A percentile compares a stretch with the other conserved stretches of the same genome.
Evolutionary conservation across 345 rosid species (phyloP).

Genomic region (Syzygium grande): DNA sequence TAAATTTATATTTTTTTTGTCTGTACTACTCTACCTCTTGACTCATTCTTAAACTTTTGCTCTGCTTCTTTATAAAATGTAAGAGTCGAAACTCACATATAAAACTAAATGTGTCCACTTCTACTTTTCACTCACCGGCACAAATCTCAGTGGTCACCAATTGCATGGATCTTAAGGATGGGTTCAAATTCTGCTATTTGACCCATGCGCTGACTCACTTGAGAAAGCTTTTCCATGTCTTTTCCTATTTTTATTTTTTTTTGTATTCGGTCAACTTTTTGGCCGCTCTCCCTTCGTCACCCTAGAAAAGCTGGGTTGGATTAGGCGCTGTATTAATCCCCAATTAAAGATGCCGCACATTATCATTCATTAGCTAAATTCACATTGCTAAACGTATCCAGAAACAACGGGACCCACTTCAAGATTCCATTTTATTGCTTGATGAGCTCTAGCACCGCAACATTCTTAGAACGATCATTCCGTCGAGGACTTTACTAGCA

Average conservation of each 20-base stretch:
- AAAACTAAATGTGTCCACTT: too few relatives aligned
- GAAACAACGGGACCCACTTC: neutral
- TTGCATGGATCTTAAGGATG: neutral
- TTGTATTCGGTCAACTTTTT: too few relatives aligned
- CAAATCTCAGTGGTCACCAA: too few relatives aligned
- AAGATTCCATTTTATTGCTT: neutral
- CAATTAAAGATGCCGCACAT: neutral
- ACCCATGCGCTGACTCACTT: neutral
- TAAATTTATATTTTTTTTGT: too few relatives aligned
- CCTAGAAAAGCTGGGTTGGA: neutral
- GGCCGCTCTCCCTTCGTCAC: neutral
- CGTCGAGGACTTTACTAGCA: too few relatives aligned
- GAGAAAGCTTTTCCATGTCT: neutral
- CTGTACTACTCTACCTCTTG: too few relatives aligned
- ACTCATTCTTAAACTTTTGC: too few relatives aligned
- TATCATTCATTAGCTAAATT: neutral
- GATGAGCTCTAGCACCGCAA: neutral
- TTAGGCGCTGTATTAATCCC: neutral
- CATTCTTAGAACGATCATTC: neutral
- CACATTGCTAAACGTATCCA: neutral
- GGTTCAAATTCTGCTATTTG: neutral
- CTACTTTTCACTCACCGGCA: too few relatives aligned
- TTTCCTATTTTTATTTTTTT: neutral
- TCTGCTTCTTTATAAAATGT: too few relatives aligned
- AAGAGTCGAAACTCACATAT: too few relatives aligned